Base-by-base conservation (phyloP, 2,329 filamentous ascomycete species). In the Exophiala calicioides region DNA sequence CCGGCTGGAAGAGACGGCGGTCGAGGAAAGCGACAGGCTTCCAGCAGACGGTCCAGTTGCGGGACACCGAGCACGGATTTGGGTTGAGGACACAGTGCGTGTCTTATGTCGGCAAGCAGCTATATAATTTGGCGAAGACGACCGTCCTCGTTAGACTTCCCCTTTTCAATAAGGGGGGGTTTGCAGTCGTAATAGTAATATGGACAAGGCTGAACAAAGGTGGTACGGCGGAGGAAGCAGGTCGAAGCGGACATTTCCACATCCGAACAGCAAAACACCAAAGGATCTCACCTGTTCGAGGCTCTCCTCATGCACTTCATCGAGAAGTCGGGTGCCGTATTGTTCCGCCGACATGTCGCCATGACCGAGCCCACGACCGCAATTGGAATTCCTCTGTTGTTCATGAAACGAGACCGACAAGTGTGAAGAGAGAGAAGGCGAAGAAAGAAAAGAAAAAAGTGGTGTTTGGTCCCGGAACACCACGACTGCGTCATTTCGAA, bases 221-320 rank as follows among this genome's bases (percentile, higher is more conserved):
- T 37, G 15, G 15, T 30, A 42, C 31, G 37, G 38, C 7, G 31
- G 26, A 8, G n/a, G 19, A 35, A 34, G 44, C 36, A 44, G 31
- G 39, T 46, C 19, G n/a, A 35, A 47, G 29, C 35, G 42, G 42
- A 31, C 6, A 19, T 10, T 16, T 36, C 31, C 16, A 19, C 5
- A 5, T 32, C 38, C 12, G 23, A 30, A 10, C 21, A 16, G 8
- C 21, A 18, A 7, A 4, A 20, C 39, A 10, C 15, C 27, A 31
- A 36, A 32, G 27, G 32, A 37, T 64, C 64, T 55, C 58, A 80
- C 78, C 69, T 79, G 70, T 53, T 75, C 69, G 44, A 80, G 62
- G 40, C 65, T 62, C 56, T 74, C 68, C 56, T 75, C 71, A 49
- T 73, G 66, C 43, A 79, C 68, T 56, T 77, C 74, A 35, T 60